A percentile compares a stretch with the other conserved stretches of the same genome.
These are phyloP conservation scores for Neotropicomus parvogracilis DNA, from an alignment of 1,284 basidiomycete genomes.

Conservation along the genomic window DNA sequence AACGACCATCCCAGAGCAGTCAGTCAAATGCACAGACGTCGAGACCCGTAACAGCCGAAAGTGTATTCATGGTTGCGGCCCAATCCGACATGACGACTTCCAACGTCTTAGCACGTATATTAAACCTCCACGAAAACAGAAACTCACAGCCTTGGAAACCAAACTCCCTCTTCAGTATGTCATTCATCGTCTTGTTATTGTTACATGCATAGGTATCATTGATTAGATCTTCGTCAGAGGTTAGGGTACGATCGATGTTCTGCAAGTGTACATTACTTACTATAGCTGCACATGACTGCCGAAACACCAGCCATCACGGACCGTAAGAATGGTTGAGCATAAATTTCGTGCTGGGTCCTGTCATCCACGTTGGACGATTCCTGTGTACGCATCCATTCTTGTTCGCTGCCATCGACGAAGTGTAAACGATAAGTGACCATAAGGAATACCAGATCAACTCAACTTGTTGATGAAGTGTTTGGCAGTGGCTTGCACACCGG, in stretches of 20 bases:
- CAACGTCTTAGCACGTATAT: neutral
- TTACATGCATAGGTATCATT: slow-evolving; percentile 55
- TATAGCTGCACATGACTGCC: slow-evolving; percentile 74
- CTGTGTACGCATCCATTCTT: slow-evolving; percentile 38
- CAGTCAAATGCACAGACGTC: slow-evolving; percentile 33
- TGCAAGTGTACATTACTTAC: slow-evolving; percentile 33
- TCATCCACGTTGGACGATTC: slow-evolving; percentile 60
- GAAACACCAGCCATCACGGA: slow-evolving; percentile 53
- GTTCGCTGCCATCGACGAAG: slow-evolving; percentile 38
- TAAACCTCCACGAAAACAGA: neutral
- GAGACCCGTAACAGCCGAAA: slow-evolving; percentile 43
- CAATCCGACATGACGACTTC: slow-evolving; percentile 40
- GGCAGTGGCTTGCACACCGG: slow-evolving; percentile 60
- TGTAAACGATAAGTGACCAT: neutral
- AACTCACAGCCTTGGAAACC: slow-evolving; percentile 52
- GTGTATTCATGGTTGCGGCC: slow-evolving; percentile 39
- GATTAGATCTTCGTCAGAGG: slow-evolving; percentile 27
- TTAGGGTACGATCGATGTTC: slow-evolving; percentile 6
- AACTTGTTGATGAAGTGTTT: slow-evolving; percentile 67
- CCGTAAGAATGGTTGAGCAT: slow-evolving; percentile 54
- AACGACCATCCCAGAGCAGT: neutral
- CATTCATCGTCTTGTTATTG: slow-evolving; percentile 52
- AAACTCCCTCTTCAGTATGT: slow-evolving; percentile 55
- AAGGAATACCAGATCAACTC: slow-evolving; percentile 1
- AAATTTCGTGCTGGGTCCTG: slow-evolving; percentile 59